These are phyloP conservation scores for Nannizzia gypsea DNA, from an alignment of 2,329 filamentous ascomycete genomes.

Conservation along the genomic window DNA sequence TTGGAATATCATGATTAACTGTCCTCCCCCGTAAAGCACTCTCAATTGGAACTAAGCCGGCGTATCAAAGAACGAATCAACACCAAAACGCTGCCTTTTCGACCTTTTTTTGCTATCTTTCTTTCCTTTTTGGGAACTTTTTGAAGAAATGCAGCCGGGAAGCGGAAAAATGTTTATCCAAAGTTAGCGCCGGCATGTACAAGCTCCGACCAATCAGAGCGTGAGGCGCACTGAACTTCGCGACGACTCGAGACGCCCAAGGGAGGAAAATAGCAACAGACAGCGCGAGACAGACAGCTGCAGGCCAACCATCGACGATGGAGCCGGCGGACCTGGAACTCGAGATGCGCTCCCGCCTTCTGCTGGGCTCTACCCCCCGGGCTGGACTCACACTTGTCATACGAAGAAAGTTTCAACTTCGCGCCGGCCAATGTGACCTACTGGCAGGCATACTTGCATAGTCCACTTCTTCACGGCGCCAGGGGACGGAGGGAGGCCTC, in stretches of 20 bases:
- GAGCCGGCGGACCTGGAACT: not conserved
- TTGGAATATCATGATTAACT: slow-evolving; percentile 31
- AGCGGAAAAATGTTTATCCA: not conserved
- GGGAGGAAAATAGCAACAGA: not conserved
- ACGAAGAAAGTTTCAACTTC: not conserved
- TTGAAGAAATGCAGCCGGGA: not conserved
- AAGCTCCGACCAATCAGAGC: slow-evolving; percentile 7
- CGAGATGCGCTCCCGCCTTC: not conserved
- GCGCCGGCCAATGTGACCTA: not conserved
- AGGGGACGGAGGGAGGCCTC: not conserved
- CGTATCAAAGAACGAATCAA: not conserved
- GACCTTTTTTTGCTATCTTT: not conserved
- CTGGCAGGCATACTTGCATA: not conserved
- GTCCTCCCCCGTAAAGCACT: slow-evolving; percentile 8
- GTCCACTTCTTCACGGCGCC: not conserved
- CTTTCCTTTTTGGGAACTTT: not conserved
- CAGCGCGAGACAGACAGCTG: not conserved
- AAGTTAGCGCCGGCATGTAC: not conserved
- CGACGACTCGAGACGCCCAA: not conserved
- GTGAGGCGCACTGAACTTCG: not conserved
- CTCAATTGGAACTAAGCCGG: not conserved
- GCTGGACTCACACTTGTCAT: not conserved
- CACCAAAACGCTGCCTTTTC: not conserved
- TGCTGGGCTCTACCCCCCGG: not conserved
- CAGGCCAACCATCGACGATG: not conserved